Evolutionary conservation across 805 yeast species (phyloP), one percentile per base, ranked within the genome.

Genomic region (Saccharomyces jurei): DNA sequence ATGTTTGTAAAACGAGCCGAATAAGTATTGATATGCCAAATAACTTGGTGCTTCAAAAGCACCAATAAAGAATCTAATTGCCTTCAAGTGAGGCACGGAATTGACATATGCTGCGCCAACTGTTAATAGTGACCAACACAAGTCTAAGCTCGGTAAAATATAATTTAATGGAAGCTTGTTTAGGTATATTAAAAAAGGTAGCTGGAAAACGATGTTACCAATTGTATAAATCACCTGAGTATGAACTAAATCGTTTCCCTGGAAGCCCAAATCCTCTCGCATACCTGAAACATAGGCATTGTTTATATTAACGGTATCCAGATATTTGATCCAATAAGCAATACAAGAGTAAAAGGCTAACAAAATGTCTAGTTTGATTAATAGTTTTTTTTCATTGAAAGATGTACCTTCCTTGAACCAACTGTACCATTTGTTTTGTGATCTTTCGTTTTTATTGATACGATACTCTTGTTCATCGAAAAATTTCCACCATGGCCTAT

Each of bases 281-380:
- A 86, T 75, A 22, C 87, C 86, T 17, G 83, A 77, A 46, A 81
- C 83, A 61, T 83, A 85, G 1, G 89, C 89, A 62, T 84, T 82
- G 56, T 77, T 77, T 54, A 84, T 66, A 65, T 84, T 84, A 30
- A 80, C 72, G 54, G 77, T 79, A 60, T 84, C 89, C 53, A 84
- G 68, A 58, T 78, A 79, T 62, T 83, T 84, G 54, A 83, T 81
- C 87, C 87, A 85, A 66, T 84, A 84, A 1, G 81, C 82, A 55
- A 82, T 67, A 65, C 82, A 78, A 0, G 85, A 74, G 58, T 81
- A 81, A 48, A 76, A 71, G 3, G 82, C 73, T 50, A 84, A 66
- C 48, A 80, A 63, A 13, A 80, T 57, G 60, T 82, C 87, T 22
- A 82, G 62, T 60, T 82, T 82, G 51, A 71, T 53, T 21, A 80